Evolutionary conservation across 78 protist genomes (phyloP), one percentile per base, ranked within the genome.

Genomic region (Dictyostelium brefeldianum): DNA sequence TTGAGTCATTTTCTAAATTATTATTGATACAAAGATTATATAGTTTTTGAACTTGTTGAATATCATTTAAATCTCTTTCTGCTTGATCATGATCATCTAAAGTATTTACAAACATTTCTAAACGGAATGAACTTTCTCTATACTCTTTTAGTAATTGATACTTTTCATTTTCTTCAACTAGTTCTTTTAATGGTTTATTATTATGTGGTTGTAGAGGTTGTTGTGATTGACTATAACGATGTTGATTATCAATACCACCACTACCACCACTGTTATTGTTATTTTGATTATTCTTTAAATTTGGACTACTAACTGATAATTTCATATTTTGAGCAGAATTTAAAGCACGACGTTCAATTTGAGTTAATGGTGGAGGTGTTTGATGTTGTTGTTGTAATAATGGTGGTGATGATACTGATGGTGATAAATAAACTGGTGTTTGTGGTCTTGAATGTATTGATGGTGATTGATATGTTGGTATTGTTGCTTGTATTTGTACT

Each of bases 21-120:
- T 56, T 56, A 56, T 25, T 20, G 18, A 56, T 20, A 56, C 65
- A 56, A 20, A 56, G 65, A 56, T 56, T 56, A 14, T 56, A 56
- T 20, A 56, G 43, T 36, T 36, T 36, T 36, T 15, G 6, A 18
- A 56, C 18, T 20, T 20, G 27, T 56, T 25, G 65, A 56, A 36
- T 27, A 54, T 83, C 90, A 14, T 18, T 48, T 51, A 46, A 67
- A n/a, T 65, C 50, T 54, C 80, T 47, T 71, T 83, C 80, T 12
- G 70, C 80, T 48, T 74, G 64, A 74, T 74, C 81, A 20, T 46
- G 29, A 54, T 65, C 81, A 71, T 83, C 90, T 43, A 83, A 22
- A 29, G 90, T 70, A 5, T 12, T 47, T 12, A 79, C 90, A 53
- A 83, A 70, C 27, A 83, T 47, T 22, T 50, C 81, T 51, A 74